Conservation (phyloP, 1,284 basidiomycete genomes). For the Malassezia japonica region DNA sequence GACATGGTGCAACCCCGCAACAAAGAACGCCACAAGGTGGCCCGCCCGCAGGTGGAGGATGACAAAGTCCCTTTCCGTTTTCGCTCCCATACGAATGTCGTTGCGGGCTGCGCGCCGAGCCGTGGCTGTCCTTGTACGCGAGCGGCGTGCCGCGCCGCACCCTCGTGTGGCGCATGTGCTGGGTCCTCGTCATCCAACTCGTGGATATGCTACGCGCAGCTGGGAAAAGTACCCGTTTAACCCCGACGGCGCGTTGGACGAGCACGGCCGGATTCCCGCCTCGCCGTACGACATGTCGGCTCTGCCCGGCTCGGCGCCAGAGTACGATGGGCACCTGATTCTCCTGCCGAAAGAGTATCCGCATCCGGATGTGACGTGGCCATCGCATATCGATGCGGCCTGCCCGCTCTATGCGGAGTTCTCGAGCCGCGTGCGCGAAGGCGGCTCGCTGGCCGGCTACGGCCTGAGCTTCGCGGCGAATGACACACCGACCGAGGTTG, state of each 20-base stretch:
- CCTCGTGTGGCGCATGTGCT: too few species aligned
- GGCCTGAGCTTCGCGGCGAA: conserved; percentile 31
- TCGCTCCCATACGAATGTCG: too few species aligned
- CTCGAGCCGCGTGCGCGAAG: conserved; percentile 23
- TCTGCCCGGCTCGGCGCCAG: conserved; percentile 32
- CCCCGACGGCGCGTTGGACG: conserved; percentile 25
- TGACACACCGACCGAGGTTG: background rate
- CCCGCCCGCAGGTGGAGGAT: too few species aligned
- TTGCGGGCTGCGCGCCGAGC: too few species aligned
- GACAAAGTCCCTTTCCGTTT: too few species aligned
- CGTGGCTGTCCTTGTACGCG: too few species aligned
- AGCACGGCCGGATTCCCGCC: conserved; percentile 24
- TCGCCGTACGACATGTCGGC: conserved; percentile 33
- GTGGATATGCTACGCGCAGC: background rate
- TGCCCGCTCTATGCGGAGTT: conserved; percentile 37
- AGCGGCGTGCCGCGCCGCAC: too few species aligned
- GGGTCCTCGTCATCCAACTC: too few species aligned
- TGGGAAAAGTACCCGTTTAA: conserved; percentile 5
- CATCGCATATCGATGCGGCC: conserved; percentile 30
- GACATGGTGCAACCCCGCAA: background rate
- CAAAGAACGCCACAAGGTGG: background rate
- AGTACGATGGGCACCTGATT: conserved; percentile 35
- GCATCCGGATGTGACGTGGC: conserved; percentile 28
- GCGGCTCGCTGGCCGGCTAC: conserved; percentile 32
- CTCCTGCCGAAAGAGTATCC: conserved; percentile 24